Evolutionary conservation across 768 basidiomycete species (phyloP), one percentile per base, ranked within the genome.

Genomic region (Polyporus arcularius): DNA sequence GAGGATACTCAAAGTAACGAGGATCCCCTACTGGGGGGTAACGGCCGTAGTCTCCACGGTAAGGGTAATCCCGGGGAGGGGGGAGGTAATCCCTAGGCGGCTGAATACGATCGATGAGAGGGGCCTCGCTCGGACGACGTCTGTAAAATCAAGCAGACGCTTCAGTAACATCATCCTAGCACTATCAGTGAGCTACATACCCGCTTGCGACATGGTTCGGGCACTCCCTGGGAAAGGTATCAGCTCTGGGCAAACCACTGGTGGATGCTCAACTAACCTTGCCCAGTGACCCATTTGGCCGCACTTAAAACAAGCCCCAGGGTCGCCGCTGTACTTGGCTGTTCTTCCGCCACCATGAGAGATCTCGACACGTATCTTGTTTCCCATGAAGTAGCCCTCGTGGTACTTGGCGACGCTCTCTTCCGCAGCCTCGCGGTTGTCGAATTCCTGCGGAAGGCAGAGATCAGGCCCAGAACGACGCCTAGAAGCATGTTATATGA

Each of bases 311-410:
- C 93, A 94, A 47, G 91, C 89, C 4, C 92, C 90, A 14, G 92
- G 90, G 54, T 93, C 93, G n/a, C 87, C 86, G n/a, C 83, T 74
- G 61, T 87, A 90, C 70, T 91, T 93, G 9, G 89, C 87, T 14
- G 88, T 86, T 58, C 90, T 81, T 15, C 91, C 89, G 53, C 92
- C 91, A 32, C 91, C 90, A 72, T 88, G 91, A 35, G 93, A 94
- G 14, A 88, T 76, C 70, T 94, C 93, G 10, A 94, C 93, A 11
- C 90, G 86, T 57, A 95, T 93, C 78, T 91, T 93, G 73, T 92
- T 93, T 45, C 93, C 92, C 91, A 95, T 92, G 72, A 95, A 95
- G 63, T 80, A 88, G 1, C 92, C 92, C 77, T 94, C 92, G 63
- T 95, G 84, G 67, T 94, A 95, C 71, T 93, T 93, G 4, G 86